These are phyloP conservation scores for Phaeotremella skinneri DNA, from an alignment of 768 basidiomycete genomes.

Conservation along the genomic window DNA sequence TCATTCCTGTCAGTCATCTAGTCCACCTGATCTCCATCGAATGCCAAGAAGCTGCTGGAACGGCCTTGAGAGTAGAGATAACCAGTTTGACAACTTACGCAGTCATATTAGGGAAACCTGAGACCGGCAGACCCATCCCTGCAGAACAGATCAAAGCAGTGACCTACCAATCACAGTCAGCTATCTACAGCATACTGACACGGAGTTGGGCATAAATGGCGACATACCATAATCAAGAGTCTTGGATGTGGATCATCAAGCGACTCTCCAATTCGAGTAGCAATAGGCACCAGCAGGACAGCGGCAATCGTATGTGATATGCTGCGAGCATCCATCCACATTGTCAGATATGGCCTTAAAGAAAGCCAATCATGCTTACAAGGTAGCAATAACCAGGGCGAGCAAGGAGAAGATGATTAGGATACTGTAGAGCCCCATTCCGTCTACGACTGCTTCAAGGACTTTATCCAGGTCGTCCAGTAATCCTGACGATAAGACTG, in stretches of 20 bases:
- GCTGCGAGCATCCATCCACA: conserved; percentile 58
- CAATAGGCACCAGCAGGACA: conserved; percentile 94
- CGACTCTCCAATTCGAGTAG: conserved; percentile 79
- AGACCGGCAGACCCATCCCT: conserved; percentile 98
- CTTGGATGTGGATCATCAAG: conserved; percentile 69
- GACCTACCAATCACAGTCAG: conserved; percentile 23
- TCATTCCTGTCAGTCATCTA: not conserved
- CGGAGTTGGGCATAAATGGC: not conserved
- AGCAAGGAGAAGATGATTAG: conserved; percentile 65
- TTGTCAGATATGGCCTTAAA: too few species aligned
- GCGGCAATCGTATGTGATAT: conserved; percentile 98
- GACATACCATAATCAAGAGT: conserved; percentile 78
- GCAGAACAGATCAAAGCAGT: conserved; percentile 88
- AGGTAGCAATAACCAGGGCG: conserved; percentile 49
- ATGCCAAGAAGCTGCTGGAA: too few species aligned
- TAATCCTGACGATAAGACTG: conserved; percentile 83
- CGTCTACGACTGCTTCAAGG: conserved; percentile 59
- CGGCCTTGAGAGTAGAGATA: not conserved
- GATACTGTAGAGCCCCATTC: conserved; percentile 65
- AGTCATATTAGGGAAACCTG: conserved; percentile 98
- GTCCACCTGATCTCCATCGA: too few species aligned
- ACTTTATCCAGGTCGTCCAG: conserved; percentile 70
- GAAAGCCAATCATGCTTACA: conserved; percentile 33
- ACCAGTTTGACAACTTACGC: conserved; percentile 58
- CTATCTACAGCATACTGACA: not conserved